phyloP scores from a whole-genome alignment of 257 asterid species.

The Jacaranda copaia region DNA sequence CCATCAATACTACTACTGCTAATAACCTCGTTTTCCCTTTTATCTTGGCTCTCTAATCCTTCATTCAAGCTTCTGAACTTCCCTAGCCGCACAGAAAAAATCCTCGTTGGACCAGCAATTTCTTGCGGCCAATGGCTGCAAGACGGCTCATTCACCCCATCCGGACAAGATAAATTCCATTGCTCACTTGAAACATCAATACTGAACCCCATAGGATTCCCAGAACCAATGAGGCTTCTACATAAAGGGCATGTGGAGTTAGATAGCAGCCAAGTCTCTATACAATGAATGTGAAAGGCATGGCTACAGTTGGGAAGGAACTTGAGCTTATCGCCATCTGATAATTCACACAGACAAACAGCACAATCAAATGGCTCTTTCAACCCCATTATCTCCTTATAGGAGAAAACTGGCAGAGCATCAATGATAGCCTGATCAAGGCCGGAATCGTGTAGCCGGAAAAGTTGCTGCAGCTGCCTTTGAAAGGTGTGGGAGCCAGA shows the following conservation, averaged over 20 bases:
- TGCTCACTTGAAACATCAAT: conserved; percentile 31
- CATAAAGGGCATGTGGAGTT: conserved; percentile 61
- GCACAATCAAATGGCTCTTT: conserved; percentile 58
- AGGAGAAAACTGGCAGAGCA: conserved; percentile 48
- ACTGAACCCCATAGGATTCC: conserved; percentile 21
- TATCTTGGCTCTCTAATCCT: conserved; percentile 35
- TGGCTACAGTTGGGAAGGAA: conserved; percentile 50
- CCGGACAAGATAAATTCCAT: conserved; percentile 30
- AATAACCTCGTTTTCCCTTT: conserved; percentile 29
- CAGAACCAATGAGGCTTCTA: conserved; percentile 47
- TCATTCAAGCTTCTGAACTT: conserved; percentile 49
- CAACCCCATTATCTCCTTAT: conserved; percentile 47
- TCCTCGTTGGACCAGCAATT: conserved; percentile 38
- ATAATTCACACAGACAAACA: conserved; percentile 50
- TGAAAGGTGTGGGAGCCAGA: conserved; percentile 55
- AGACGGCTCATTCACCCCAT: conserved; percentile 27
- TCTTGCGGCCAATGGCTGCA: conserved; percentile 24
- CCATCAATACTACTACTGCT: conserved; percentile 54
- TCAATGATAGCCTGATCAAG: conserved; percentile 51
- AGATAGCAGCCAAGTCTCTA: conserved; percentile 57
- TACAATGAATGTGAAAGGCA: conserved; percentile 57
- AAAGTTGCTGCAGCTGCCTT: conserved; percentile 63
- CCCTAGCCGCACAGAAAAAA: conserved; percentile 63
- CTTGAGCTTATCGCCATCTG: conserved; percentile 50
- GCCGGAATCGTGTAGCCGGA: conserved; percentile 54